Evolutionary conservation across 805 yeast species (phyloP).

Genomic region (Brettanomyces naardenensis): DNA sequence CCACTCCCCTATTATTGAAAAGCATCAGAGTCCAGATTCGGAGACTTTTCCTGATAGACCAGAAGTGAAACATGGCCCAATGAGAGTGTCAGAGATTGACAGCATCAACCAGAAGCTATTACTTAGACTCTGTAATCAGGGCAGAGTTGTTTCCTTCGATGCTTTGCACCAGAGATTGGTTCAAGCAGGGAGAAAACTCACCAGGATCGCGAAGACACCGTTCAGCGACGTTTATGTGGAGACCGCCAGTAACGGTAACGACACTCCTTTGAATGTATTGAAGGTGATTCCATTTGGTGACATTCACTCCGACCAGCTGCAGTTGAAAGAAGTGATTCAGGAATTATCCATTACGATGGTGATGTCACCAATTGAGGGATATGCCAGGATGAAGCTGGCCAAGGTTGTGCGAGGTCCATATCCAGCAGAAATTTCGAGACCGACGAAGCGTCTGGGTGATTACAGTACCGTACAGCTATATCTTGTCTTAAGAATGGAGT

Average conservation of each 20-base stretch:
- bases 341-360: conserved; percentile 37
- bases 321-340: conserved; percentile 34
- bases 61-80: too few species aligned
- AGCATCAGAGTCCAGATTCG: neutral
- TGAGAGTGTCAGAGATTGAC: conserved; percentile 29
- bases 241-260: conserved; percentile 15
- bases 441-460: conserved; percentile 31
- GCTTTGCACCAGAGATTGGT: conserved; percentile 21
- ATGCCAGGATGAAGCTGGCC: conserved; percentile 34
- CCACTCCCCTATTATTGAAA: too few species aligned
- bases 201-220: conserved; percentile 39
- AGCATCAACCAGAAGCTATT: conserved; percentile 25
- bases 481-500: conserved; percentile 30
- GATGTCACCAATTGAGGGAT: conserved; percentile 35
- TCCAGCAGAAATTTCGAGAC: conserved; percentile 4
- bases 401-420: conserved; percentile 37
- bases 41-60: too few species aligned
- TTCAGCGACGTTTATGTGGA: conserved; percentile 35
- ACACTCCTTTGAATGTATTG: conserved; percentile 25
- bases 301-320: conserved; percentile 32
- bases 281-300: conserved; percentile 49
- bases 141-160: conserved; percentile 24
- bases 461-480: conserved; percentile 26
- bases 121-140: conserved; percentile 28
- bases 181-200: conserved; percentile 15